phyloP scores from a whole-genome alignment of 768 basidiomycete species.

The Termitomyces sp. region DNA sequence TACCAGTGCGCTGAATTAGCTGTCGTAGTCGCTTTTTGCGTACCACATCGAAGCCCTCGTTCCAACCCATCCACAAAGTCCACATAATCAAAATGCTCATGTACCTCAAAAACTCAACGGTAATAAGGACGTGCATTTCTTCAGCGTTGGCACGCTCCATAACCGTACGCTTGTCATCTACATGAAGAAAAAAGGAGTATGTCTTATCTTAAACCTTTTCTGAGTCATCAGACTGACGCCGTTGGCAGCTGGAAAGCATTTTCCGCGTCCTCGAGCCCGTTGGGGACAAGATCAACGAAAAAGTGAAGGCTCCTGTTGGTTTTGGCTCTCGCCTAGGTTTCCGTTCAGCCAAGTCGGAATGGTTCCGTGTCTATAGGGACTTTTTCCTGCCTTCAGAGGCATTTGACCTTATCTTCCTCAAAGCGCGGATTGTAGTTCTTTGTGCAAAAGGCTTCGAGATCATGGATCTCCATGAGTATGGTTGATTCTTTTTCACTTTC shows the following conservation, averaged over 20 bases:
- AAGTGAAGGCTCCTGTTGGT: conserved; percentile 62
- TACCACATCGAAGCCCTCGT: conserved; percentile 96
- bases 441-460: conserved; percentile 96
- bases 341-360: conserved; percentile 78
- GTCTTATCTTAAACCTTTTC: conserved; percentile 5
- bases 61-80: conserved; percentile 70
- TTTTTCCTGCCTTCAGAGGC: conserved; percentile 93
- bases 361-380: conserved; percentile 94
- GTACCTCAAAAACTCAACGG: conserved; percentile 89
- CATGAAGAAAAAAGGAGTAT: conserved; percentile 89
- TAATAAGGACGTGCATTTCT: conserved; percentile 91
- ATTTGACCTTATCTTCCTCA: conserved; percentile 86
- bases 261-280: conserved; percentile 98
- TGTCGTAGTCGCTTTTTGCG: conserved; percentile 71
- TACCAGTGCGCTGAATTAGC: not conserved
- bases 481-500: not conserved
- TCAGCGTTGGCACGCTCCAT: conserved; percentile 84
- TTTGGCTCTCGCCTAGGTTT: conserved; percentile 72
- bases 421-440: conserved; percentile 88
- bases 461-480: conserved; percentile 92
- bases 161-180: conserved; percentile 89
- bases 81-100: conserved; percentile 50
- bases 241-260: conserved; percentile 70
- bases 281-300: conserved; percentile 81
- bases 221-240: not conserved